Base-by-base conservation (phyloP, 495 filamentous ascomycete species). In the Aspergillus kassunensis region DNA sequence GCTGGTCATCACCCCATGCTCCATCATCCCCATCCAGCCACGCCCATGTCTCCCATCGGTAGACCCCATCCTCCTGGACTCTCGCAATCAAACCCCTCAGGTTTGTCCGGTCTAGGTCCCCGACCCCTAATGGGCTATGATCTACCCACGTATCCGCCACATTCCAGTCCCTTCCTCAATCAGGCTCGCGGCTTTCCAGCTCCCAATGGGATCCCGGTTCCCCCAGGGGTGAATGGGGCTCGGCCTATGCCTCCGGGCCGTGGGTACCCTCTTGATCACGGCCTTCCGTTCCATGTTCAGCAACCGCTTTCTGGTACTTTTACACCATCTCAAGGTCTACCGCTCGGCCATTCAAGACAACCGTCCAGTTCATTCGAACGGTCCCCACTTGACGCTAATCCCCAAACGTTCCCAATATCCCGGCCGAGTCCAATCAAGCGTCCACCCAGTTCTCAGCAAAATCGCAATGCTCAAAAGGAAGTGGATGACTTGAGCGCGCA, bases 351-450 rank as follows among this genome's bases (percentile, higher is more conserved):
- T 64, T 83, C 82, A 19, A 67, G 82, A 62, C 82, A 86, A 41
- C 70, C 72, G 2, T 87, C 84, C 6, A 71, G 60, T 16, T 84
- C 84, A 7, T 80, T 77, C 53, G 81, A 84, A 16, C 75, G 66
- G 63, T 76, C 62, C 54, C 72, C 64, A 54, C 68, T 72, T 49
- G 71, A 66, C 47, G 56, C 65, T 35, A 62, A 80, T 35, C 51
- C 70, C 9, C 67, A 72, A 48, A 61, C 68, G 42, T 86, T 90
- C 54, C 85, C 87, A 1, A 87, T 91, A 48, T 76, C 81, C 20
- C 82, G 88, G 24, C 93, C 93, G 36, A 82, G 88, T 20, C 92
- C 92, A 5, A 97, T 97, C 49, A 87, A 90, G 52, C 82, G 90
- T 31, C 91, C 93, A 2, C 83, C 84, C 18, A 97, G 91, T 67